Percentiles rank a stretch among this genome's conserved stretches.
Conservation (phyloP, 257 asterid species). For the Solanum sitiens region DNA sequence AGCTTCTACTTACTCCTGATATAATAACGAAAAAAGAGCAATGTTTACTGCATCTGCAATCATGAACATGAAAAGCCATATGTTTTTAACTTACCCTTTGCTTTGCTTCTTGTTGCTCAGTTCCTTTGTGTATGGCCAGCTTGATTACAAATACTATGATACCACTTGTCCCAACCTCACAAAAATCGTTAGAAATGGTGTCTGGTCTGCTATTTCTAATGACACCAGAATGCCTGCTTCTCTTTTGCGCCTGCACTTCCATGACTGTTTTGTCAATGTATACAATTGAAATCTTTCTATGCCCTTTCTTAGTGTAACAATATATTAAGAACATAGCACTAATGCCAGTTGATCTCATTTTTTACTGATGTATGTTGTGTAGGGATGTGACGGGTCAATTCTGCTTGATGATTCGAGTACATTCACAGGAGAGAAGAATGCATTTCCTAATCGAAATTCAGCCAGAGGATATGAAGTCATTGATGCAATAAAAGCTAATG, state of each 20-base stretch:
- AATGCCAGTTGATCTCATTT: background rate
- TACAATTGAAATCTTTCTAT: background rate
- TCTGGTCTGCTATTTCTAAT: slow-evolving; percentile 55
- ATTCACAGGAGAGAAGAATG: slow-evolving; percentile 53
- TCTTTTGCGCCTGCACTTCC: slow-evolving; percentile 64
- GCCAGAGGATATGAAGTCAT: slow-evolving; percentile 66
- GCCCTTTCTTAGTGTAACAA: background rate
- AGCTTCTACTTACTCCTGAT: background rate
- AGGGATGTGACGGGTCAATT: slow-evolving; percentile 82
- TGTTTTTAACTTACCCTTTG: slow-evolving; percentile 5
- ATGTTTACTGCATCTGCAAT: background rate
- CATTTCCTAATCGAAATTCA: slow-evolving; percentile 40
- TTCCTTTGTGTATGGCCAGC: slow-evolving; percentile 30
- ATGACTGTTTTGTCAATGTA: slow-evolving; percentile 69
- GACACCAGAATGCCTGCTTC: slow-evolving; percentile 81
- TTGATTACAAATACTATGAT: slow-evolving; percentile 48
- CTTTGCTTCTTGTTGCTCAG: slow-evolving; percentile 22
- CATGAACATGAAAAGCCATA: slow-evolving; percentile 10
- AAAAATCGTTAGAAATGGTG: slow-evolving; percentile 35
- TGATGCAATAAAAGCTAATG: slow-evolving; percentile 43
- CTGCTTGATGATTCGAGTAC: slow-evolving; percentile 46
- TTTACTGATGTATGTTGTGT: background rate
- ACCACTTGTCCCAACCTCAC: slow-evolving; percentile 43
- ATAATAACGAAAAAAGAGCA: background rate
- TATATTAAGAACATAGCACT: background rate